Evolutionary conservation across 2,329 filamentous ascomycete genomes (phyloP).

Genomic region (Xylaria arbuscula): DNA sequence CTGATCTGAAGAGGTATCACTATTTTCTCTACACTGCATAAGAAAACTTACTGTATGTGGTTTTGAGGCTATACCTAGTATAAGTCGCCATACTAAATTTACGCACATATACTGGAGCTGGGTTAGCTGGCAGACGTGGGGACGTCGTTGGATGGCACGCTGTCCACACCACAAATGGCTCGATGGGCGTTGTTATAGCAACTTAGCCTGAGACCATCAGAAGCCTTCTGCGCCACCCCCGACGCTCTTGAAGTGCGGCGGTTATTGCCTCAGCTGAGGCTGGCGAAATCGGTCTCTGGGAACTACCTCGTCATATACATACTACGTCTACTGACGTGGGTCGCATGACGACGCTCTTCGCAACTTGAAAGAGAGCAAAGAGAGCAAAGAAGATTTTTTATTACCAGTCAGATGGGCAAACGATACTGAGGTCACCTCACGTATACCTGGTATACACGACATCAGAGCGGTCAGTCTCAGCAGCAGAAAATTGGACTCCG

Average conservation of each 20-base stretch:
- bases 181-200: background rate
- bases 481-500: background rate
- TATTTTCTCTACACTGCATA: too few species aligned
- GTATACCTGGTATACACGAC: background rate
- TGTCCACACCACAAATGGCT: background rate
- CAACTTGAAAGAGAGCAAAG: background rate
- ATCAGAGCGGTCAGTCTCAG: constrained; percentile 14
- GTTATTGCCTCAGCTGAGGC: background rate
- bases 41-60: too few species aligned
- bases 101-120: too few species aligned
- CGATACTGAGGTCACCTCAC: background rate
- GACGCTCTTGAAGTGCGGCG: background rate
- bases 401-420: background rate
- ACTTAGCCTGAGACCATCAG: background rate
- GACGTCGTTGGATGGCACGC: too few species aligned
- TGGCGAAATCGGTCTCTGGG: background rate
- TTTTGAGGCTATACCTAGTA: too few species aligned
- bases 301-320: background rate
- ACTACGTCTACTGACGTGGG: background rate
- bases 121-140: too few species aligned
- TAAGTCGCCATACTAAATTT: too few species aligned
- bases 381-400: background rate
- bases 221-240: constrained; percentile 2
- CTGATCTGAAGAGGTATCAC: too few species aligned
- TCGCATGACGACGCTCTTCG: background rate